Evolutionary conservation across 2,329 filamentous ascomycete species (phyloP), one percentile per base, ranked within the genome.

Genomic region (Neonectria magnoliae): DNA sequence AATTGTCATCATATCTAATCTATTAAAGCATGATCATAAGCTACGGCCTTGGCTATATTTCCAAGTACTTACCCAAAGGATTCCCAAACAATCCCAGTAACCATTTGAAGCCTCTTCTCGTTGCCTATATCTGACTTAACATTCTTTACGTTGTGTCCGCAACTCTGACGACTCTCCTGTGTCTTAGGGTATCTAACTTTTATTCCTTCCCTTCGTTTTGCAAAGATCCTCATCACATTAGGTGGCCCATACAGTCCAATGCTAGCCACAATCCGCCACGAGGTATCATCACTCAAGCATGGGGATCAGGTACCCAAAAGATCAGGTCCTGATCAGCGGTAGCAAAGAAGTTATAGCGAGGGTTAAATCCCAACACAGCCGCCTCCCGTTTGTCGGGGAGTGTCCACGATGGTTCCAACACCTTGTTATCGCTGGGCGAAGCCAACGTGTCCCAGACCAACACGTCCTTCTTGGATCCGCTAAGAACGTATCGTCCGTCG

Each of bases 271-370:
- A 4, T 29, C 8, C 27, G 33, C 22, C n/a, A 10, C 14, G 16
- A 29, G 9, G 5, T 5, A 22, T 2, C 20, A 10, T 29, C 20
- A 53, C 67, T 76, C 78, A 88, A 8, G 81, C 80, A 71, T 87
- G 83, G 47, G 88, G 87, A 76, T 93, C 91, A 1, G 92, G 92
- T 38, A 93, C 78, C 91, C 92, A 94, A 72, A 94, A 93, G 20
- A 93, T 80, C 65, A 93, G 82, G 58, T 98, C 94, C 75, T 91
- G 91, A 73, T 98, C 94, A 4, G 93, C 96, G 48, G 91, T 96
- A 9, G 93, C 94, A 70, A 98, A 87, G 82, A 98, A 90, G 79
- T 98, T 98, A 79, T 91, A 96, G 54, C 94, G 87, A 27, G 94
- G 96, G 76, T 98, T 98, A 77, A 94, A 96, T 22, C 92, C 93